phyloP scores from a whole-genome alignment of 2,329 filamentous ascomycete genomes.

The Thielaviopsis populi region DNA sequence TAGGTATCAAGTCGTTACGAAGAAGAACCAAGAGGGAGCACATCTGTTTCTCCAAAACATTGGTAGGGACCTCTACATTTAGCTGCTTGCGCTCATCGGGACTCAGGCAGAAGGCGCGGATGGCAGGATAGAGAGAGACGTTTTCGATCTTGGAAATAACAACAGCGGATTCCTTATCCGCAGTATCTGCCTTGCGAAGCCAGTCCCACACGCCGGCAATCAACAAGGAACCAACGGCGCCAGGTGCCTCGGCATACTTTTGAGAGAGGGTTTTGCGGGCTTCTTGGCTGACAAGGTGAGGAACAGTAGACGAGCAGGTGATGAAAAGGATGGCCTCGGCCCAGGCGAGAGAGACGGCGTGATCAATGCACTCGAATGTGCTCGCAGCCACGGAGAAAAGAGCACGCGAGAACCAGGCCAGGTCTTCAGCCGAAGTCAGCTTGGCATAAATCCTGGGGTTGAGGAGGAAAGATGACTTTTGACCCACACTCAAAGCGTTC shows the following conservation, averaged over 20 bases:
- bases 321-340: conserved; percentile 72
- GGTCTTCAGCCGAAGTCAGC: conserved; percentile 56
- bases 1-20: conserved; percentile 61
- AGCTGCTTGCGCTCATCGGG: conserved; percentile 34
- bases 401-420: conserved; percentile 60
- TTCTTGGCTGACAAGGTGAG: conserved; percentile 48
- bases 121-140: conserved; percentile 44
- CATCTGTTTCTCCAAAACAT: conserved; percentile 52
- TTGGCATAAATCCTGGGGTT: conserved; percentile 78
- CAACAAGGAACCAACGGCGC: conserved; percentile 45
- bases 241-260: conserved; percentile 47
- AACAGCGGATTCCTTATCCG: conserved; percentile 66
- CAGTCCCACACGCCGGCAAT: conserved; percentile 66
- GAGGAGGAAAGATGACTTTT: conserved; percentile 76
- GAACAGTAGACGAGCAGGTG: conserved; percentile 47
- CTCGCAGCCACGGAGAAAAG: conserved; percentile 45
- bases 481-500: conserved; percentile 52
- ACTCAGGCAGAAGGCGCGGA: conserved; percentile 49
- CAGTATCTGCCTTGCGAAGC: conserved; percentile 49
- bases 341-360: conserved; percentile 53
- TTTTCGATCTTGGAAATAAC: conserved; percentile 48
- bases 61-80: conserved; percentile 30
- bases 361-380: conserved; percentile 34
- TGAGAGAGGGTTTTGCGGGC: conserved; percentile 45
- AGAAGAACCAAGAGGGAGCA: conserved; percentile 64